These are phyloP conservation scores for Linum lewisii DNA, from an alignment of 345 rosid genomes.

Conservation along the genomic window DNA sequence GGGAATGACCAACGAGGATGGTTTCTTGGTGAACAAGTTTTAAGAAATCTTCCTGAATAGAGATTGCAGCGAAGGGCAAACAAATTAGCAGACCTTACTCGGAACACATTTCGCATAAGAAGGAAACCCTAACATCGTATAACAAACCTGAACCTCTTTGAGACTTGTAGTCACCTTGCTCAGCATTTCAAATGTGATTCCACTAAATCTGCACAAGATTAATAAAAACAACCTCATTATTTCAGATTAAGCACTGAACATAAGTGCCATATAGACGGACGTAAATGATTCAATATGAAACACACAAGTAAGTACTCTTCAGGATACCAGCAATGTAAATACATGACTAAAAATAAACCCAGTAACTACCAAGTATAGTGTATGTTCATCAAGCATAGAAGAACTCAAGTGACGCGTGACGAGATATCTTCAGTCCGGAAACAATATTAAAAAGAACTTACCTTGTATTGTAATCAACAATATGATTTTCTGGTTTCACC, in stretches of 20 bases:
- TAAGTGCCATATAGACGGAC: no score
- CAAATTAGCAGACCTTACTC: conserved; percentile 8
- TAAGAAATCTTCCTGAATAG: conserved; percentile 65
- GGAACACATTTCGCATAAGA: conserved; percentile 6
- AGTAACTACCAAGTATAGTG: no score
- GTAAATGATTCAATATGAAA: no score
- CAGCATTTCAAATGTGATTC: conserved; percentile 79
- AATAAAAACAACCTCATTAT: background rate
- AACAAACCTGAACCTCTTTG: conserved; percentile 69
- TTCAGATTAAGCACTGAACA: no score
- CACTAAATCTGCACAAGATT: conserved; percentile 61
- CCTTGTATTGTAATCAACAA: conserved; percentile 87
- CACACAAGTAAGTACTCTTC: no score
- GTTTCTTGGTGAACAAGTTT: conserved; percentile 80
- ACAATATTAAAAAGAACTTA: conserved; percentile 16
- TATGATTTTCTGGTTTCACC: conserved; percentile 72
- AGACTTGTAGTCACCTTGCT: conserved; percentile 65
- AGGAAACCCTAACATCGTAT: background rate
- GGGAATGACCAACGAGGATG: conserved; percentile 85
- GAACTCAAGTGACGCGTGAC: background rate
- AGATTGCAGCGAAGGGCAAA: conserved; percentile 18
- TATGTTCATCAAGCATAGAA: background rate
- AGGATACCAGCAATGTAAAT: no score
- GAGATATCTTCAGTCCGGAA: background rate
- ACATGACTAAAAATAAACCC: no score